Conservation (phyloP, 257 asterid genomes). For the Solanum stenotomum region DNA sequence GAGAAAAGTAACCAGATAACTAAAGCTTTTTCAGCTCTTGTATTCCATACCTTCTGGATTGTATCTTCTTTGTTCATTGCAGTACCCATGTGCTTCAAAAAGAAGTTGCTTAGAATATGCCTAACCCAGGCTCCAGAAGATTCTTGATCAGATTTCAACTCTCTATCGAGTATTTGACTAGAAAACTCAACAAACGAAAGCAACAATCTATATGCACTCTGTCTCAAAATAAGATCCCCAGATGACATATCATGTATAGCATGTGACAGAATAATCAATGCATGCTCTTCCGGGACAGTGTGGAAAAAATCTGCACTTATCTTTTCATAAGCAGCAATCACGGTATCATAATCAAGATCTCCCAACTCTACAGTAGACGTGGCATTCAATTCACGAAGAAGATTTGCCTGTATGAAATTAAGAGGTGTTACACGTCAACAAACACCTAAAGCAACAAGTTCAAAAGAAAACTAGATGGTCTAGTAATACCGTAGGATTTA, state of each 20-base stretch:
- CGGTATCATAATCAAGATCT: conserved; percentile 72
- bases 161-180: conserved; percentile 34
- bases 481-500: conserved; percentile 46
- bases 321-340: conserved; percentile 63
- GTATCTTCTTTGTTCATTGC: conserved; percentile 73
- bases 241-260: conserved; percentile 77
- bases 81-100: conserved; percentile 79
- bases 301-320: conserved; percentile 44
- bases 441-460: neutral
- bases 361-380: conserved; percentile 55
- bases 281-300: conserved; percentile 55
- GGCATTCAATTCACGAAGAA: conserved; percentile 71
- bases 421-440: neutral
- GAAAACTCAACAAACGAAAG: conserved; percentile 66
- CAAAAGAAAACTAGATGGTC: neutral
- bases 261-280: conserved; percentile 63
- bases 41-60: conserved; percentile 51
- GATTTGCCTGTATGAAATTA: conserved; percentile 51
- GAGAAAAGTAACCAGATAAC: neutral
- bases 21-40: neutral
- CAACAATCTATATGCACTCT: conserved; percentile 74
- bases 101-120: conserved; percentile 39
- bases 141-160: conserved; percentile 19
- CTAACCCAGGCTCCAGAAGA: conserved; percentile 38
- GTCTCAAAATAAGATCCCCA: conserved; percentile 66